These are phyloP conservation scores for Trichophyton schoenleinii DNA, from an alignment of 2,329 filamentous ascomycete genomes.

Conservation along the genomic window DNA sequence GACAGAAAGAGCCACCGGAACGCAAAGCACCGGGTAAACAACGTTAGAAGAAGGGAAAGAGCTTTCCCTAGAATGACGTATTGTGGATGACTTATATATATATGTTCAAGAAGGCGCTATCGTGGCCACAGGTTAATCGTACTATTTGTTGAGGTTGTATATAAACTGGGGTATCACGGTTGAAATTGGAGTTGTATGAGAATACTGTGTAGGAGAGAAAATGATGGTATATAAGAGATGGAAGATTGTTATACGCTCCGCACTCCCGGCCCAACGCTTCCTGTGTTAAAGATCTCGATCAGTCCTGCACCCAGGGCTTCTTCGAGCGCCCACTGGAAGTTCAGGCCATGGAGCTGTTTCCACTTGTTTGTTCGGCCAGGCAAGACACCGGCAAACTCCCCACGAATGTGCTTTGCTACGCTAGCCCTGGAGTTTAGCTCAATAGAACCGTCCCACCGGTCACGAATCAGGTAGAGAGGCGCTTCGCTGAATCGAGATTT, in stretches of 20 bases:
- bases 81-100: not conserved
- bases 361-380: conserved; percentile 52
- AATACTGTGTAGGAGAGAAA: not conserved
- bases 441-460: conserved; percentile 53
- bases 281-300: conserved; percentile 51
- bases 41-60: not conserved
- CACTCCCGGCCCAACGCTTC: conserved; percentile 47
- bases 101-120: not conserved
- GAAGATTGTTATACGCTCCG: conserved; percentile 22
- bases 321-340: conserved; percentile 49
- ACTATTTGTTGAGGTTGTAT: not conserved
- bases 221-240: not conserved
- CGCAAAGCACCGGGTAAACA: not conserved
- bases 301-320: conserved; percentile 49
- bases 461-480: conserved; percentile 41
- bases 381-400: conserved; percentile 43
- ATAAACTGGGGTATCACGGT: not conserved
- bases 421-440: conserved; percentile 32
- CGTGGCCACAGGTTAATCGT: not conserved
- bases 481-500: conserved; percentile 43
- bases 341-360: conserved; percentile 47
- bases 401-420: conserved; percentile 41
- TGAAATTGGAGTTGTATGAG: not conserved
- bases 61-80: not conserved
- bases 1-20: not conserved